Evolutionary conservation across 129 eudicot species (phyloP).

Genomic region (Tagetes erecta): DNA sequence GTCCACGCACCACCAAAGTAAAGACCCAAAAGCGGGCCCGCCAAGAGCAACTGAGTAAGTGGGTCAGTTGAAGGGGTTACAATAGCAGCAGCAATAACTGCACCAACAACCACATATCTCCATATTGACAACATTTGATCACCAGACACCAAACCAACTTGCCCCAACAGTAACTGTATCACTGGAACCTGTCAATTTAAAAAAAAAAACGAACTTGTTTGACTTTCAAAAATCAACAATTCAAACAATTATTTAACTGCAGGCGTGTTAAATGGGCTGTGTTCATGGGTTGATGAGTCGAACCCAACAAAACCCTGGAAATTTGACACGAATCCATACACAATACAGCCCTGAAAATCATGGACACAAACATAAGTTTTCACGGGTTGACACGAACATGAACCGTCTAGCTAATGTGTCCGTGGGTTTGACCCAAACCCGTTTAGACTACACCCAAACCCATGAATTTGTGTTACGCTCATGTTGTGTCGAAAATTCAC

Average conservation of each 20-base stretch:
- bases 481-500: background rate
- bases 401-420: background rate
- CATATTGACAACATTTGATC: slow-evolving; percentile 96
- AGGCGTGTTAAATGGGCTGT: background rate
- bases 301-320: background rate
- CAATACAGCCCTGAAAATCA: background rate
- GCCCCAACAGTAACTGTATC: slow-evolving; percentile 82
- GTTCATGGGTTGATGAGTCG: background rate
- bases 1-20: slow-evolving; percentile 91
- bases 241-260: background rate
- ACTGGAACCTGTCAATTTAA: slow-evolving; percentile 68
- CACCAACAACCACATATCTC: slow-evolving; percentile 98
- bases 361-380: background rate
- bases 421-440: background rate
- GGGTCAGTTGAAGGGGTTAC: slow-evolving; percentile 98
- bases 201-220: background rate
- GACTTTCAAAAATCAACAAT: background rate
- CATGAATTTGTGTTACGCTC: background rate
- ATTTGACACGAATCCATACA: background rate
- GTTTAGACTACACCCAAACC: background rate
- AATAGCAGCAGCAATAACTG: slow-evolving; percentile 90
- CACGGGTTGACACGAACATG: background rate
- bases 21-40: slow-evolving; percentile 93
- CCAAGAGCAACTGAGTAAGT: slow-evolving; percentile 87
- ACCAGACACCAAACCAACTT: slow-evolving; percentile 80